Percentiles rank a stretch among this genome's conserved stretches.
Evolutionary conservation across 2,329 filamentous ascomycete species (phyloP).

Genomic region (Hymenoscyphus fraxineus): DNA sequence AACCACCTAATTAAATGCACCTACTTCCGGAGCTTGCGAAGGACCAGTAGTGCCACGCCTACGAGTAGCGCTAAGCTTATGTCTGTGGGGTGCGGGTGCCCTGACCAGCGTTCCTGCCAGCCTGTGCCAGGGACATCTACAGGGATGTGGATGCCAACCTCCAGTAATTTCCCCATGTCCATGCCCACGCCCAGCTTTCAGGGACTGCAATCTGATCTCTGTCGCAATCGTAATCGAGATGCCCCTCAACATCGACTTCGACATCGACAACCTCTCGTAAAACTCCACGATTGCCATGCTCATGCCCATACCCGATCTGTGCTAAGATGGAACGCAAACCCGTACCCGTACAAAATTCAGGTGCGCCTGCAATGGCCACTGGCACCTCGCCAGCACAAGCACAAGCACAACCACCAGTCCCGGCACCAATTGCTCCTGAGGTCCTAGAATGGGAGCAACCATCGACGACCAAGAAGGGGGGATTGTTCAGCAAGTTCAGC

Average conservation of each 20-base stretch:
- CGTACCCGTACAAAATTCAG: not conserved
- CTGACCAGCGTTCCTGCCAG: not conserved
- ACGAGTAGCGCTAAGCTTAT: too few species aligned
- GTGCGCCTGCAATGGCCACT: not conserved
- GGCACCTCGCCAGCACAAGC: not conserved
- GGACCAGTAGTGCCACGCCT: too few species aligned
- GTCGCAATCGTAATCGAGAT: not conserved
- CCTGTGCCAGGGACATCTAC: not conserved
- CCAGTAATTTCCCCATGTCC: not conserved
- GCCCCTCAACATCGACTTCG: not conserved
- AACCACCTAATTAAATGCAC: too few species aligned
- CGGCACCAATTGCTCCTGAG: not conserved
- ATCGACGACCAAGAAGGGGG: conserved; percentile 5
- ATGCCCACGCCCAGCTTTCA: not conserved
- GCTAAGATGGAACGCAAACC: not conserved
- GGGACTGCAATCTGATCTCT: not conserved
- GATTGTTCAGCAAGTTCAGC: conserved; percentile 5
- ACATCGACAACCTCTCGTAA: not conserved
- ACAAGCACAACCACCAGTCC: not conserved
- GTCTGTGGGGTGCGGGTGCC: too few species aligned
- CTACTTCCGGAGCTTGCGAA: too few species aligned
- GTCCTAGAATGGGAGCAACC: conserved; percentile 9
- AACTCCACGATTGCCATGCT: not conserved
- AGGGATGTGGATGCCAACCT: conserved; percentile 1
- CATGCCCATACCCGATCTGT: not conserved